Conservation (phyloP, 257 asterid genomes). For the Voacanga thouarsii region DNA sequence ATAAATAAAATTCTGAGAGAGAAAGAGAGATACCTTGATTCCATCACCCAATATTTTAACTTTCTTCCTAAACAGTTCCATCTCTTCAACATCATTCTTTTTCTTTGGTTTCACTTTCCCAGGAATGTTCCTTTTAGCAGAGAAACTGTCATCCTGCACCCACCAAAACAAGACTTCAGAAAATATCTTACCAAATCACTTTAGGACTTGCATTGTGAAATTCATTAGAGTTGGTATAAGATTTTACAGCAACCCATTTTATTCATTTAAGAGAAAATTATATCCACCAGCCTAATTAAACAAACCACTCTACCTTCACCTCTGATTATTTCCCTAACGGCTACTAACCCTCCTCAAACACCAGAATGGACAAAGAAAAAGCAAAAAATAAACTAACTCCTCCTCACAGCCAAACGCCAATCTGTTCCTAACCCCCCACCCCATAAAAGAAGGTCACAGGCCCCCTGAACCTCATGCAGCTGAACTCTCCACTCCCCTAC, state of each 20-base stretch:
- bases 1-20: neutral
- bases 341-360: neutral
- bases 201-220: neutral
- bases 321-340: neutral
- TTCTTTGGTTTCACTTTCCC: constrained; percentile 80
- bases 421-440: too few relatives aligned
- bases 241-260: neutral
- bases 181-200: constrained; percentile 12
- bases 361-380: neutral
- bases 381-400: neutral
- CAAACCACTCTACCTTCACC: neutral
- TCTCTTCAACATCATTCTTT: constrained; percentile 55
- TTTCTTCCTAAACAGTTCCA: constrained; percentile 62
- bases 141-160: constrained; percentile 62
- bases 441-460: too few relatives aligned
- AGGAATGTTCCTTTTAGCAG: constrained; percentile 44
- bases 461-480: neutral
- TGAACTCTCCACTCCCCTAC: neutral
- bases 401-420: too few relatives aligned
- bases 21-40: constrained; percentile 55
- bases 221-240: neutral
- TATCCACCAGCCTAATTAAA: neutral
- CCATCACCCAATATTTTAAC: constrained; percentile 88
- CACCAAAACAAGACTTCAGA: constrained; percentile 11
- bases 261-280: neutral